phyloP scores from a whole-genome alignment of 805 yeast genomes.

The Yamadazyma tumulicola region DNA sequence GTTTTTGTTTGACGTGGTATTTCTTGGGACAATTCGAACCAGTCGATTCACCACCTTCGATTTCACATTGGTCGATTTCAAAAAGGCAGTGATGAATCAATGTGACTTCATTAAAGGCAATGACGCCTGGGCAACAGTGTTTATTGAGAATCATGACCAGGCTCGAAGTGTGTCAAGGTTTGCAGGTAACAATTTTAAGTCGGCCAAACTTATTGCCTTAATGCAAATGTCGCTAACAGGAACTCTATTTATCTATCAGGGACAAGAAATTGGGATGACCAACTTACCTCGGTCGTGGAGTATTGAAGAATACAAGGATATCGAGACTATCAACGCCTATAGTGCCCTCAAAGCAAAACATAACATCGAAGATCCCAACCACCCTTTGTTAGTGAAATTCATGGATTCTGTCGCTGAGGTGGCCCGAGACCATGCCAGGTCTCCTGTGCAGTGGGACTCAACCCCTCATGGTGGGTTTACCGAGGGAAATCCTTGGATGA shows the following conservation, averaged over 20 bases:
- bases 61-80: conserved; percentile 37
- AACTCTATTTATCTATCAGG: conserved; percentile 55
- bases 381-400: too few relatives aligned
- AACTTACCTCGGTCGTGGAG: conserved; percentile 47
- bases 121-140: conserved; percentile 59
- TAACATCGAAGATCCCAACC: conserved; percentile 7
- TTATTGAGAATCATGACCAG: conserved; percentile 58
- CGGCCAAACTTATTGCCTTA: conserved; percentile 49
- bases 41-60: conserved; percentile 36
- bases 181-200: conserved; percentile 34
- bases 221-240: conserved; percentile 49
- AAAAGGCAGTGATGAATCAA: conserved; percentile 33
- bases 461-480: conserved; percentile 47
- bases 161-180: conserved; percentile 54
- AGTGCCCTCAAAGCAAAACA: conserved; percentile 18
- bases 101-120: conserved; percentile 41
- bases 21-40: conserved; percentile 33
- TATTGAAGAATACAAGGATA: conserved; percentile 48
- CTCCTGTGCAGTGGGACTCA: conserved; percentile 55
- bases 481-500: conserved; percentile 50
- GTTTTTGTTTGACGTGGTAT: conserved; percentile 32
- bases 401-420: conserved; percentile 32
- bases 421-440: conserved; percentile 54
- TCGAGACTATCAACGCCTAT: conserved; percentile 44
- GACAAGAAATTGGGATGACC: conserved; percentile 58